Base-by-base conservation (phyloP, 352 stramenopile species). In the Globisporangium orthogonon region DNA sequence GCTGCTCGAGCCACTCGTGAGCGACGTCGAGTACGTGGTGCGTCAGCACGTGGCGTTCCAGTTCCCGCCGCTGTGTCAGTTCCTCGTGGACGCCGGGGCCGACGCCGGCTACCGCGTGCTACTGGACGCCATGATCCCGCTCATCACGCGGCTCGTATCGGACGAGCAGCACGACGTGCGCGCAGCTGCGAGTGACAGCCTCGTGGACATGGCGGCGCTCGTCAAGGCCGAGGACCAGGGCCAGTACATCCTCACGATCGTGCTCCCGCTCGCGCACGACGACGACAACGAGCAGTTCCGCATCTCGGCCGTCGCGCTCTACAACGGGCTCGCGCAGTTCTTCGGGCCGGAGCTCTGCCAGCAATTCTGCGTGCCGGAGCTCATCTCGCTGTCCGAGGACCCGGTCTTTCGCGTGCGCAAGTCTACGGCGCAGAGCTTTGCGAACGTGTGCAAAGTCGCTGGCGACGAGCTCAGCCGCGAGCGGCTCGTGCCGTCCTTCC, bases 21-120 rank as follows among this genome's bases (percentile, higher is more conserved):
- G 69, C 49, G 94, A 98, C 71, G 72, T 90, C 30, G 95, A 98
- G 75, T 94, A 89, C 70, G 90, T 98, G n/a, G 96, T 98, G 63
- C 88, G 94, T 3, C 95, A 98, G 62, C 87, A 98, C 66, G 73
- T 98, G 31, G 91, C 92, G 43, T 78, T 88, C 47, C 93, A 98
- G 65, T 85, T 98, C 54, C 78, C 93, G 4, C 70, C 78, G 49
- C 61, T 98, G 2, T 86, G 73, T 48, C 61, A 72, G n/a, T 90
- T 93, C 53, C 61, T 92, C 41, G 64, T 83, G 47, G 46, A 70
- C 15, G 45, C 67, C 1, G 73, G 78, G 35, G 64, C 50, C 15
- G 67, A 82, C 33, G 68, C 67, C 0, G 88, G 80, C 41, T 95
- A 95, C 63, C 69, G 71, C 29, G 69, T 91, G 50, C 58, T 96